Evolutionary conservation across 106 monocot genomes (phyloP).

Genomic region (Phalaenopsis aphrodite): DNA sequence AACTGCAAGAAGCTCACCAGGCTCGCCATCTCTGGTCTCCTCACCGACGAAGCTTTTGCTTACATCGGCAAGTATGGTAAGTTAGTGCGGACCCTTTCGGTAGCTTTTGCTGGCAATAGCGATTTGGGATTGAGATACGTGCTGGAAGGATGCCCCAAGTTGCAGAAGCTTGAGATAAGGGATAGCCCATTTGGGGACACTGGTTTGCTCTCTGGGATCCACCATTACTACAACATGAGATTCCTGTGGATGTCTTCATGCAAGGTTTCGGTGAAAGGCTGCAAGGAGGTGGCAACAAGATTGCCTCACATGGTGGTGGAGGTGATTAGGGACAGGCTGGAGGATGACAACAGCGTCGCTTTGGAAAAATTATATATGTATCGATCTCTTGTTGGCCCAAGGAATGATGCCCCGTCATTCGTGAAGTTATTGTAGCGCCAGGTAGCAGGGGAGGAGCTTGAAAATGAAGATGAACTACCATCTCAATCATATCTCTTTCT

Average conservation of each 20-base stretch:
- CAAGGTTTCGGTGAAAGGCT: slow-evolving; percentile 54
- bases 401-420: slow-evolving; percentile 69
- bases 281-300: slow-evolving; percentile 52
- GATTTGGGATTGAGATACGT: slow-evolving; percentile 57
- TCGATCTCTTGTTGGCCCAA: slow-evolving; percentile 64
- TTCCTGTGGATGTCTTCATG: slow-evolving; percentile 91
- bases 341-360: slow-evolving; percentile 19
- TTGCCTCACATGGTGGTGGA: slow-evolving; percentile 66
- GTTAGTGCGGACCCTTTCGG: slow-evolving; percentile 71
- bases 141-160: slow-evolving; percentile 62
- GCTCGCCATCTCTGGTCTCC: slow-evolving; percentile 73
- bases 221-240: slow-evolving; percentile 86
- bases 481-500: background rate
- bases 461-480: background rate
- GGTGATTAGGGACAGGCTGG: slow-evolving; percentile 39
- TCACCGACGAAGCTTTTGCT: slow-evolving; percentile 69
- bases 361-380: slow-evolving; percentile 73
- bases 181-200: slow-evolving; percentile 73
- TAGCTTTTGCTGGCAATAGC: slow-evolving; percentile 72
- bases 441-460: background rate
- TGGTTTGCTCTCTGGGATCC: slow-evolving; percentile 60
- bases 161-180: slow-evolving; percentile 87
- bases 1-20: slow-evolving; percentile 81
- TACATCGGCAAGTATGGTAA: slow-evolving; percentile 82
- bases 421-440: slow-evolving; percentile 57